These are phyloP conservation scores for Carex kokanica DNA, from an alignment of 176 grass and related monocot genomes.

Conservation along the genomic window DNA sequence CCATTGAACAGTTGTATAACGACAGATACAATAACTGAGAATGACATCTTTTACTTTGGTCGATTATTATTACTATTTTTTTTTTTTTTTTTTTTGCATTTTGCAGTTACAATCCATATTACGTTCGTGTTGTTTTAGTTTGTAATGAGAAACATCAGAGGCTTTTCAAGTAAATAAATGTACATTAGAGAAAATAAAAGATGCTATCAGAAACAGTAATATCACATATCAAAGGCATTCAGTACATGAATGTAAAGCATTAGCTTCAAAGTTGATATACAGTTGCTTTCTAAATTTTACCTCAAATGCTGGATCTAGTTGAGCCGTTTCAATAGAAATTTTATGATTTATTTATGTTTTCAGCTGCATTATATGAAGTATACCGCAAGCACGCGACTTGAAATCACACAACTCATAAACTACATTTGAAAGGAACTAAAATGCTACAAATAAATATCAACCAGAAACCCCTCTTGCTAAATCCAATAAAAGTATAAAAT, in stretches of 20 bases:
- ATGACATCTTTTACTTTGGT: background rate
- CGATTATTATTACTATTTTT: background rate
- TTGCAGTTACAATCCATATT: background rate
- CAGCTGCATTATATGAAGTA: background rate
- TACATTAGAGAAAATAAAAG: background rate
- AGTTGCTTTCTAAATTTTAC: background rate
- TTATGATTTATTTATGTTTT: background rate
- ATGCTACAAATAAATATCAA: background rate
- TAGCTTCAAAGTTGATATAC: background rate
- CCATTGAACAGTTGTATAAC: background rate
- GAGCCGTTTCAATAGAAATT: background rate
- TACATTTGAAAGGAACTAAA: background rate
- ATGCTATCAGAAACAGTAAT: background rate
- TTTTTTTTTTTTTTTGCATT: background rate
- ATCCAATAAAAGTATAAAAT: conserved; percentile 15
- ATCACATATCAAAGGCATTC: background rate
- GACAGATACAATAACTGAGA: background rate
- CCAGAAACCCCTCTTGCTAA: background rate
- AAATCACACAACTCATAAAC: background rate
- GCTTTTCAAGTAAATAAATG: background rate
- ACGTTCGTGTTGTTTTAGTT: background rate
- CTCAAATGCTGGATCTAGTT: background rate
- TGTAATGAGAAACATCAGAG: background rate
- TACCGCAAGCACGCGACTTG: background rate
- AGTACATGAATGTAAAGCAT: background rate